Evolutionary conservation across 2,329 filamentous ascomycete genomes (phyloP).

Genomic region (Mycosphaerella sp.): DNA sequence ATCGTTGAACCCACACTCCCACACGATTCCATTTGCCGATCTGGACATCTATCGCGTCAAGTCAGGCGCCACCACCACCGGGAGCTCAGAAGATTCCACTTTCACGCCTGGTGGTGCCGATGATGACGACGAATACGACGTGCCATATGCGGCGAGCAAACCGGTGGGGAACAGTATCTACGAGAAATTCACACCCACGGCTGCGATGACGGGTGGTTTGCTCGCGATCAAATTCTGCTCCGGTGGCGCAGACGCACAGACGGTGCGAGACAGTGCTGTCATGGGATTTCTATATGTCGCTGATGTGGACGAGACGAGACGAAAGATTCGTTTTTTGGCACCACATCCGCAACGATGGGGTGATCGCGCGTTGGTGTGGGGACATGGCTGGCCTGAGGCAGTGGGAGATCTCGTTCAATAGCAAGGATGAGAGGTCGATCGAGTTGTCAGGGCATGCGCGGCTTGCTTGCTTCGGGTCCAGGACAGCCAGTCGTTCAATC

Average conservation of each 20-base stretch:
- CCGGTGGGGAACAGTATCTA: conserved; percentile 11
- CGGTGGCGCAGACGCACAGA: conserved; percentile 60
- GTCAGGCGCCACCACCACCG: conserved; percentile 14
- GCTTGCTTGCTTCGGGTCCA: too few relatives aligned
- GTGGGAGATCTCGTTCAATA: conserved; percentile 67
- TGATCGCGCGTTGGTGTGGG: conserved; percentile 73
- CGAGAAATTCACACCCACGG: conserved; percentile 55
- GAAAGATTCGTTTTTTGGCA: conserved; percentile 71
- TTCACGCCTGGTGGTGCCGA: conserved; percentile 33
- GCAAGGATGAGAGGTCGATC: too few relatives aligned
- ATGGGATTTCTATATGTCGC: conserved; percentile 92
- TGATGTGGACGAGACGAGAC: conserved; percentile 79
- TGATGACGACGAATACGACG: conserved; percentile 46
- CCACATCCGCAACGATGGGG: conserved; percentile 78
- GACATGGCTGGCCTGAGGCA: conserved; percentile 71
- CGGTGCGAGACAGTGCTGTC: conserved; percentile 72
- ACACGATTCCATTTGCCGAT: conserved; percentile 70
- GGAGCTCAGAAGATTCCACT: conserved; percentile 12
- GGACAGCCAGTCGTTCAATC: too few relatives aligned
- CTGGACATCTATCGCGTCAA: conserved; percentile 56
- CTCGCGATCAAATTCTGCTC: conserved; percentile 72
- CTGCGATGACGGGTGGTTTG: conserved; percentile 70
- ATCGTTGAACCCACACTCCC: conserved; percentile 78
- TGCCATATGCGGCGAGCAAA: conserved; percentile 14
- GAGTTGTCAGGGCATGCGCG: too few relatives aligned